Evolutionary conservation across 768 basidiomycete genomes (phyloP).

Genomic region (Pleurotus giganteus): DNA sequence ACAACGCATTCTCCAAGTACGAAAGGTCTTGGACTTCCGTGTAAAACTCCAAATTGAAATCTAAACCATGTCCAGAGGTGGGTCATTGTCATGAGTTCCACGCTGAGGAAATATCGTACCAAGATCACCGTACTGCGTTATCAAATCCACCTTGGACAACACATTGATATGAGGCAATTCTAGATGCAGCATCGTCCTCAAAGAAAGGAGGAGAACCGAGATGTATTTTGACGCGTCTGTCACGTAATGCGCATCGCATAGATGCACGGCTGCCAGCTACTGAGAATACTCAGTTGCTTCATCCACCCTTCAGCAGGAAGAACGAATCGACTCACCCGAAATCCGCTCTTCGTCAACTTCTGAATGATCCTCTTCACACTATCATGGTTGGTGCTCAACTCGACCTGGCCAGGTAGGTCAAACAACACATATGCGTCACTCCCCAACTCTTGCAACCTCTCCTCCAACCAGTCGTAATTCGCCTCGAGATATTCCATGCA

Average conservation of each 20-base stretch:
- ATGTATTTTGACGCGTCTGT: conserved; percentile 96
- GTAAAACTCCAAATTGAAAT: conserved; percentile 97
- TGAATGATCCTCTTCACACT: conserved; percentile 81
- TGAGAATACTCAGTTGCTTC: not conserved
- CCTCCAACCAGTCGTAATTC: conserved; percentile 90
- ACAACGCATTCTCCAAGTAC: conserved; percentile 77
- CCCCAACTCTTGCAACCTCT: conserved; percentile 59
- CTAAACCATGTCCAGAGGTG: conserved; percentile 35
- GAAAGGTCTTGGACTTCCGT: conserved; percentile 97
- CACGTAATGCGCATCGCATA: conserved; percentile 97
- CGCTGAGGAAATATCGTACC: conserved; percentile 44
- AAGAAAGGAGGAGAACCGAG: conserved; percentile 85
- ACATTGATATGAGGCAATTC: conserved; percentile 99
- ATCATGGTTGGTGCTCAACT: conserved; percentile 93
- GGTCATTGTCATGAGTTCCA: conserved; percentile 9
- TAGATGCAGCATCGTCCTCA: conserved; percentile 97
- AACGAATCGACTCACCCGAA: conserved; percentile 63
- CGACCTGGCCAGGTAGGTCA: conserved; percentile 96
- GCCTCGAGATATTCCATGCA: conserved; percentile 95
- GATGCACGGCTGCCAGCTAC: conserved; percentile 89
- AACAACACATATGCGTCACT: conserved; percentile 86
- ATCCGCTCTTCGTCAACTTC: conserved; percentile 68
- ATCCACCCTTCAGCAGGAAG: not conserved
- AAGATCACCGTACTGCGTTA: conserved; percentile 86
- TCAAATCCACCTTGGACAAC: conserved; percentile 91